These are phyloP conservation scores for Neurospora sp. DNA, from an alignment of 495 filamentous ascomycete genomes.

Conservation along the genomic window DNA sequence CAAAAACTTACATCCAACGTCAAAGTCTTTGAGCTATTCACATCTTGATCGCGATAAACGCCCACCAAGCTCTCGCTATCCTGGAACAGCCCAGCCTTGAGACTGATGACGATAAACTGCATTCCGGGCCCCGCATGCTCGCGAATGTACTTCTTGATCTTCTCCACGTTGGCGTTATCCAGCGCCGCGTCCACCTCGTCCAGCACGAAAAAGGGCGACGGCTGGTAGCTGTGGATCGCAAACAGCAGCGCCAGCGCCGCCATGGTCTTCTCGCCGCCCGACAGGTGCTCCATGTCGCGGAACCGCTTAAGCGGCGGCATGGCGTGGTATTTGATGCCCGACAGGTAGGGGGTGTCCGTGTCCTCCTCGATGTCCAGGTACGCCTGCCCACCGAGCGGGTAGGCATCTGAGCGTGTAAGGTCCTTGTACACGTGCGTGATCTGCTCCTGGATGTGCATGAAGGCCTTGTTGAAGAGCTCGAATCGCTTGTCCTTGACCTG, in stretches of 20 bases:
- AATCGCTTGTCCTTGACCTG: constrained; percentile 70
- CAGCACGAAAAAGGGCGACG: constrained; percentile 92
- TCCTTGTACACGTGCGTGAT: constrained; percentile 92
- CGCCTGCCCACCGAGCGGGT: constrained; percentile 85
- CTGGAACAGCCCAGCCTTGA: constrained; percentile 92
- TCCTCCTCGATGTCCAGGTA: constrained; percentile 91
- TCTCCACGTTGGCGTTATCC: constrained; percentile 90
- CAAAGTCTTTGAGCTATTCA: constrained; percentile 77
- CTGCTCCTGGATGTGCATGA: constrained; percentile 87
- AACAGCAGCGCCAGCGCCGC: constrained; percentile 91
- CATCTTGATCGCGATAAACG: constrained; percentile 87
- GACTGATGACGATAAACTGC: constrained; percentile 96
- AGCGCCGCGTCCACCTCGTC: constrained; percentile 97
- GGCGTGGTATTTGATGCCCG: constrained; percentile 93
- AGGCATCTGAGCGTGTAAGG: constrained; percentile 72
- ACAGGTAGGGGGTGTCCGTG: constrained; percentile 75
- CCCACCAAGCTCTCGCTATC: constrained; percentile 88
- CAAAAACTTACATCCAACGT: constrained; percentile 78
- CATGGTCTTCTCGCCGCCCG: constrained; percentile 98
- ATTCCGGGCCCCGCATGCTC: constrained; percentile 92
- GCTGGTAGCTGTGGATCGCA: constrained; percentile 90
- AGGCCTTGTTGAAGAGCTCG: constrained; percentile 90
- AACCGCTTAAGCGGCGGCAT: constrained; percentile 98
- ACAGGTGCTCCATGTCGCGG: constrained; percentile 97
- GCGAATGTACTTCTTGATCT: constrained; percentile 89